These are phyloP conservation scores for Nidularia sp. DNA, from an alignment of 768 basidiomycete genomes.

Conservation along the genomic window DNA sequence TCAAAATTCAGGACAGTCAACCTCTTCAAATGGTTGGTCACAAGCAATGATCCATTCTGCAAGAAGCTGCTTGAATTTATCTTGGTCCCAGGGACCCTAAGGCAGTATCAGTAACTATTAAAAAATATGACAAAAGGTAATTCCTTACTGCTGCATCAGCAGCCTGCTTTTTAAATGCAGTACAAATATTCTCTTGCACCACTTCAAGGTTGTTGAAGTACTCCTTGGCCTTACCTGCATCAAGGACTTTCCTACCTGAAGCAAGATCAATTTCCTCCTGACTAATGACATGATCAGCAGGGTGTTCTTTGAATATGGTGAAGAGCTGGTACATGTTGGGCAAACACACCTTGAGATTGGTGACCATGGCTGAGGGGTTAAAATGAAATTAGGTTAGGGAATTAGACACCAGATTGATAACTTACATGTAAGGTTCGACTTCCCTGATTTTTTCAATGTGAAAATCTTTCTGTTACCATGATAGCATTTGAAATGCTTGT, in stretches of 20 bases:
- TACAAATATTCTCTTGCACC: background rate
- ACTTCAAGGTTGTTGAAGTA: background rate
- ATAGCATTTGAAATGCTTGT: background rate
- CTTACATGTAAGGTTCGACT: background rate
- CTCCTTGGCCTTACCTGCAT: background rate
- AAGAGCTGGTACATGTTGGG: background rate
- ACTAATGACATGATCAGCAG: background rate
- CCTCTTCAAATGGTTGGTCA: constrained; percentile 3
- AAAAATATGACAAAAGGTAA: background rate
- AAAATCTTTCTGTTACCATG: background rate
- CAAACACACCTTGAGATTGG: background rate
- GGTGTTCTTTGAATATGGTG: background rate
- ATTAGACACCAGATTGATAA: background rate
- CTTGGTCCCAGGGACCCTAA: constrained; percentile 4
- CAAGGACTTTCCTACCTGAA: background rate
- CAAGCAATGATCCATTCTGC: constrained; percentile 2
- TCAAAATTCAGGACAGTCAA: constrained; percentile 1
- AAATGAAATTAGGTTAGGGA: background rate
- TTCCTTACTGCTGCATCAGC: background rate
- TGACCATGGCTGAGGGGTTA: background rate
- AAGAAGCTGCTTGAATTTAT: background rate
- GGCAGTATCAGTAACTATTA: background rate
- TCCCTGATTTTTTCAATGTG: background rate
- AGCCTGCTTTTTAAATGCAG: background rate
- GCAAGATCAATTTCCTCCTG: background rate